Evolutionary conservation across 1,139 yeast species (phyloP).

Genomic region (Candida gigantensis): DNA sequence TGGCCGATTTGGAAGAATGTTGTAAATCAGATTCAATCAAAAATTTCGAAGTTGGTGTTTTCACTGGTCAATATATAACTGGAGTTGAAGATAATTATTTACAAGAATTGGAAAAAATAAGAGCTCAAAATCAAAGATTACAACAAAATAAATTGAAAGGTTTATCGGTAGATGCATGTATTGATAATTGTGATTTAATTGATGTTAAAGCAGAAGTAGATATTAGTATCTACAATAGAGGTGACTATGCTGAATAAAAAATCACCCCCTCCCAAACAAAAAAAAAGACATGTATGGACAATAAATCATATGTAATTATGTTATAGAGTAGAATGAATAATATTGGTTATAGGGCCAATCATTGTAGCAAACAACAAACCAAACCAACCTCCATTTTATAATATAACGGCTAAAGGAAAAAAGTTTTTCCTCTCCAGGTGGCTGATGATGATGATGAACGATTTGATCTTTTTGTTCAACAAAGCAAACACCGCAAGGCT

Average conservation of each 20-base stretch:
- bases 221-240: slow-evolving; percentile 84
- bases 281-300: no score
- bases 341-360: no score
- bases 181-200: slow-evolving; percentile 48
- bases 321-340: not conserved
- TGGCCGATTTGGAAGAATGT: slow-evolving; percentile 79
- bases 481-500: no score
- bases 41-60: slow-evolving; percentile 91
- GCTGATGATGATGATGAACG: no score
- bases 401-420: no score
- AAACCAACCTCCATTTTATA: no score
- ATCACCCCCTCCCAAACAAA: no score
- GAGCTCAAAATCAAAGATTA: slow-evolving; percentile 76
- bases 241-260: slow-evolving; percentile 52
- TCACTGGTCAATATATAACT: slow-evolving; percentile 89
- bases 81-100: slow-evolving; percentile 86
- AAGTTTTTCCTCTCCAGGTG: no score
- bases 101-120: slow-evolving; percentile 75
- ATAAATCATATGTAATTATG: no score
- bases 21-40: slow-evolving; percentile 60
- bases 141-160: slow-evolving; percentile 43
- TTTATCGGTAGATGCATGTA: slow-evolving; percentile 47
- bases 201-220: slow-evolving; percentile 89
- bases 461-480: no score
- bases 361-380: no score